These are phyloP conservation scores for Flammula alnicola DNA, from an alignment of 1,284 basidiomycete species.

Conservation along the genomic window DNA sequence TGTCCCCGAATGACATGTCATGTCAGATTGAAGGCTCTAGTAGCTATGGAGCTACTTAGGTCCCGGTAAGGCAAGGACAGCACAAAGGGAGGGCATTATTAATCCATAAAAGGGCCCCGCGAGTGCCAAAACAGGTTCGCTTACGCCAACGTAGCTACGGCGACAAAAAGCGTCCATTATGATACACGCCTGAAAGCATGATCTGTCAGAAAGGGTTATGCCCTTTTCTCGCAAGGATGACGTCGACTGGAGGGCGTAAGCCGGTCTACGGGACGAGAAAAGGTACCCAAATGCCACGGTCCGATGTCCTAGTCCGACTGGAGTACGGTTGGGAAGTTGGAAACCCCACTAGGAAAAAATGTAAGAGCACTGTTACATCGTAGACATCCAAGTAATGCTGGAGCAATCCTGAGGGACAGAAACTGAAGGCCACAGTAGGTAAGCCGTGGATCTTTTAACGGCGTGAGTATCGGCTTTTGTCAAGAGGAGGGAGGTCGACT, in stretches of 20 bases:
- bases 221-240: slow-evolving; percentile 12
- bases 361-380: no score
- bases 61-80: slow-evolving; percentile 11
- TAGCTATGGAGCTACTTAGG: slow-evolving; percentile 8
- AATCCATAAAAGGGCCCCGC: neutral
- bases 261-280: slow-evolving; percentile 5
- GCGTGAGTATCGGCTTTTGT: slow-evolving; percentile 11
- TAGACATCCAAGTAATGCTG: no score
- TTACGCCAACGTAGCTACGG: slow-evolving; percentile 13
- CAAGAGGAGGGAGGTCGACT: neutral
- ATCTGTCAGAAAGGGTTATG: slow-evolving; percentile 18
- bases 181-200: slow-evolving; percentile 14
- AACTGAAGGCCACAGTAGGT: no score
- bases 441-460: slow-evolving; percentile 2
- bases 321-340: neutral
- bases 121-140: neutral
- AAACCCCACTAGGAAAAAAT: neutral
- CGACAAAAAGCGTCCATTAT: slow-evolving; percentile 6
- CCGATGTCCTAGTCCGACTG: slow-evolving; percentile 6
- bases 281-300: slow-evolving; percentile 10
- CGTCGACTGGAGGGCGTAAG: slow-evolving; percentile 8
- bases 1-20: slow-evolving; percentile 28
- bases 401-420: no score
- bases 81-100: neutral
- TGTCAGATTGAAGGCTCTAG: slow-evolving; percentile 24